phyloP scores from a whole-genome alignment of 1,139 yeast genomes.

The Meyerozyma guilliermondii region DNA sequence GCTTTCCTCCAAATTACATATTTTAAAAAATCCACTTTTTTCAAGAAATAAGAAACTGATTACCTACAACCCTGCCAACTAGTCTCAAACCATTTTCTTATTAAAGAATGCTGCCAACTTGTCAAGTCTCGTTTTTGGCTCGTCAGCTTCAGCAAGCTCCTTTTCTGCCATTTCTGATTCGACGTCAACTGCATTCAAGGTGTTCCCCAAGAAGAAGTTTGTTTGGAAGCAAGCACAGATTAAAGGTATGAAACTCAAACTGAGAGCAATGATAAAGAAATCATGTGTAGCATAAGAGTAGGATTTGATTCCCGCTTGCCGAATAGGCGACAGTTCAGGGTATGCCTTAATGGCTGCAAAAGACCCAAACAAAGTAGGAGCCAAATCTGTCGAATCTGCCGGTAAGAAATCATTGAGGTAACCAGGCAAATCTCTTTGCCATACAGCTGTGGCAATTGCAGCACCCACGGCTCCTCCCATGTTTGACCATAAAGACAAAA shows the following conservation, averaged over 20 bases:
- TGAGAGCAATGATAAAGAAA: conserved; percentile 20
- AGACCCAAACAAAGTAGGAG: conserved; percentile 8
- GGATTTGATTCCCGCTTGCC: conserved; percentile 25
- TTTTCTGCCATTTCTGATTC: neutral
- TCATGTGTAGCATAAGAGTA: conserved; percentile 18
- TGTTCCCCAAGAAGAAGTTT: conserved; percentile 27
- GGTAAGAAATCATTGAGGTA: conserved; percentile 21
- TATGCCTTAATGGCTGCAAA: conserved; percentile 15
- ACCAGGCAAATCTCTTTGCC: conserved; percentile 37
- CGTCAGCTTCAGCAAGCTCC: neutral
- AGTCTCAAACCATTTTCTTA: neutral
- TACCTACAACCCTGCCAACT: too few relatives aligned
- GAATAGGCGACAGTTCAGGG: conserved; percentile 16
- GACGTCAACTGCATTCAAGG: conserved; percentile 23
- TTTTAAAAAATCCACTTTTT: too few relatives aligned
- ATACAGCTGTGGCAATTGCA: conserved; percentile 44
- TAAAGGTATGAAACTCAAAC: conserved; percentile 19
- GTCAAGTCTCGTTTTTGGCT: neutral
- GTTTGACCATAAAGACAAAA: conserved; percentile 34
- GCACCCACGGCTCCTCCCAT: conserved; percentile 43
- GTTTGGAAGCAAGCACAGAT: conserved; percentile 24
- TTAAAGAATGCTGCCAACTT: neutral
- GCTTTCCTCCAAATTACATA: too few relatives aligned
- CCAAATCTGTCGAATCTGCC: conserved; percentile 9
- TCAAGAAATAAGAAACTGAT: too few relatives aligned